Evolutionary conservation across 2,329 filamentous ascomycete genomes (phyloP).

Genomic region (Neonectria sp.): DNA sequence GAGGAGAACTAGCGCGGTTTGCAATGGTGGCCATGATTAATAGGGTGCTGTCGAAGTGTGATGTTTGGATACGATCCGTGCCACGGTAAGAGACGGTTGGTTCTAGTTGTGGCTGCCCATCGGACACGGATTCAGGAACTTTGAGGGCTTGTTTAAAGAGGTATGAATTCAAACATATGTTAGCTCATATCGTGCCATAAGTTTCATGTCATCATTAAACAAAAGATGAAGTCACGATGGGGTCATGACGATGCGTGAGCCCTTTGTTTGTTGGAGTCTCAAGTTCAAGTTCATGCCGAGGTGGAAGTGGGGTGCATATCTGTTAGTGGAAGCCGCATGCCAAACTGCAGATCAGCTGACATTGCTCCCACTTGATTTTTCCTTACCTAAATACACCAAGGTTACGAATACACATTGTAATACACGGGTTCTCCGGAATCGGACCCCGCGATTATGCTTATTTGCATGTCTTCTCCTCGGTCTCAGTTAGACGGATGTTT

Average conservation of each 20-base stretch:
- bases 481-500: neutral
- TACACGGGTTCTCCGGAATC: neutral
- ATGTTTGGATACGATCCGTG: neutral
- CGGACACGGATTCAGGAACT: neutral
- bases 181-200: neutral
- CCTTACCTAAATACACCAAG: too few relatives aligned
- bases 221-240: neutral
- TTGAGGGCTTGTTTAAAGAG: neutral
- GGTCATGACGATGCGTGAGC: neutral
- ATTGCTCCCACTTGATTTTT: too few relatives aligned
- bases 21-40: constrained; percentile 4
- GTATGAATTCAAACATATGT: neutral
- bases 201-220: neutral
- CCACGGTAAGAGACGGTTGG: constrained; percentile 4
- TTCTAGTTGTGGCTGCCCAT: neutral
- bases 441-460: constrained; percentile 21
- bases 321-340: too few relatives aligned
- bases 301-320: constrained; percentile 3
- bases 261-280: constrained; percentile 4
- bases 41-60: neutral
- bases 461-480: constrained; percentile 12
- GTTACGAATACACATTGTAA: too few relatives aligned
- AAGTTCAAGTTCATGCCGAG: constrained; percentile 1
- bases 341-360: too few relatives aligned
- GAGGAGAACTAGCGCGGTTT: neutral